These are phyloP conservation scores for Eremothecium cymbalariae DNA, from an alignment of 1,139 yeast species.

Conservation along the genomic window DNA sequence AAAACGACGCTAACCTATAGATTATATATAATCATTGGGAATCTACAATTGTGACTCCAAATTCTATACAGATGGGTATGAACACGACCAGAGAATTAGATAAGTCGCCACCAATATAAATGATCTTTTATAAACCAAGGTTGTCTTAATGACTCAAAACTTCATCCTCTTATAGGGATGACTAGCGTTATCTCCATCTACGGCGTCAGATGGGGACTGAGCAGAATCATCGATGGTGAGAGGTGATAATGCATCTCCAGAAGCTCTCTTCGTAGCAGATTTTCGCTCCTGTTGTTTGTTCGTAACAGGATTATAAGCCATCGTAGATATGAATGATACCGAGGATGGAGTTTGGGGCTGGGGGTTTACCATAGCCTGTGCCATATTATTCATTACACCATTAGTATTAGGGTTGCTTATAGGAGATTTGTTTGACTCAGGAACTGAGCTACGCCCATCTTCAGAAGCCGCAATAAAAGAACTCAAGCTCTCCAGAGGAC, in stretches of 20 bases:
- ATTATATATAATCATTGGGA: no score
- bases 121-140: not conserved
- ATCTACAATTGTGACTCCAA: no score
- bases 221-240: not conserved
- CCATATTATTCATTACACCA: not conserved
- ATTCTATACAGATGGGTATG: no score
- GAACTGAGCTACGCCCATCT: slow-evolving; percentile 1
- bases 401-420: not conserved
- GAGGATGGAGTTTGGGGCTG: slow-evolving; percentile 1
- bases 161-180: slow-evolving; percentile 2
- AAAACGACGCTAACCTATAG: no score
- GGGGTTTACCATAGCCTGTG: not conserved
- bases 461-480: slow-evolving; percentile 17
- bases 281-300: slow-evolving; percentile 3
- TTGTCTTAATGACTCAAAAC: not conserved
- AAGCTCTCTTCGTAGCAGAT: slow-evolving; percentile 1
- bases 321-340: no score
- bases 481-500: slow-evolving; percentile 24
- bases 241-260: slow-evolving; percentile 6
- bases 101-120: no score
- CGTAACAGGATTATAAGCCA: slow-evolving; percentile 1
- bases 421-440: slow-evolving; percentile 2
- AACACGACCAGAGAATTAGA: no score
- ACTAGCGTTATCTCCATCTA: not conserved
- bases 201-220: slow-evolving; percentile 2